Evolutionary conservation across 2,329 filamentous ascomycete species (phyloP).

Genomic region (Aspergillus fumigatiaffinis): DNA sequence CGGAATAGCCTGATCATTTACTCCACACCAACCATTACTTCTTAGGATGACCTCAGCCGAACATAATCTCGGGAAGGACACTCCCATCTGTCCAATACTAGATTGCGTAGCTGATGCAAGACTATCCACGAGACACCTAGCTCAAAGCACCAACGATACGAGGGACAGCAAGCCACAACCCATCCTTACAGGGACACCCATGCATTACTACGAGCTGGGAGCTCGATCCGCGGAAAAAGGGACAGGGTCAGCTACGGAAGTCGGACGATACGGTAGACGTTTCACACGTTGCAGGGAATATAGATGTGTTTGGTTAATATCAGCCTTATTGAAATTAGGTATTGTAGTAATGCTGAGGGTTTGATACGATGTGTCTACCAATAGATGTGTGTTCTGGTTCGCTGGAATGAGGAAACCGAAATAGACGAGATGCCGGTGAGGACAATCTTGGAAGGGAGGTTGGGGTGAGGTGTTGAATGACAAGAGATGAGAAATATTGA

Average conservation of each 20-base stretch:
- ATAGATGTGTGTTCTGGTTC: background rate
- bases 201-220: background rate
- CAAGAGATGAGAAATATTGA: background rate
- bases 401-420: background rate
- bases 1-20: no score
- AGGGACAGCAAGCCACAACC: background rate
- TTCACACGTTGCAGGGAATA: background rate
- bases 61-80: background rate
- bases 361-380: background rate
- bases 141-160: background rate
- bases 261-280: background rate
- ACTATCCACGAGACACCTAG: background rate
- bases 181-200: background rate
- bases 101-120: background rate
- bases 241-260: background rate
- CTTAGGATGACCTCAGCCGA: background rate
- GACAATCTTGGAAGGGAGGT: background rate
- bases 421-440: background rate
- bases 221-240: background rate
- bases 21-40: no score
- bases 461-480: background rate
- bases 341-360: background rate
- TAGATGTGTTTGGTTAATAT: background rate
- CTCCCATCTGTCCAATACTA: background rate
- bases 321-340: background rate